Conservation (phyloP, 2,329 filamentous ascomycete species). For the Trichoderma cornu-damae region DNA sequence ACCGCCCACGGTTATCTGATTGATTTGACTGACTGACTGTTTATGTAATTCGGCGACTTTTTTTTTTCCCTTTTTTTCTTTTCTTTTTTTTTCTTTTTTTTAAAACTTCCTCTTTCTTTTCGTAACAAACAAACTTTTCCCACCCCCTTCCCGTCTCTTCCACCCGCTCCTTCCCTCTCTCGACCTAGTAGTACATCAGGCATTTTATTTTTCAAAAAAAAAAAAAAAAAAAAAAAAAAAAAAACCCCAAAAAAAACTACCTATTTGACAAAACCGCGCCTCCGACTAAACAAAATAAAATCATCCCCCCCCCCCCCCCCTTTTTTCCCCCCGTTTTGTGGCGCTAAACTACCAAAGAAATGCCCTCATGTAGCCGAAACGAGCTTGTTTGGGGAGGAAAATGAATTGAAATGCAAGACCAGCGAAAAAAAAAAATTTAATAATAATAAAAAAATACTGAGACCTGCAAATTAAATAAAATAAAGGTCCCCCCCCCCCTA, state of each 20-base stretch:
- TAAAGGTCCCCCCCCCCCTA: no score
- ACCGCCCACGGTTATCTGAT: neutral
- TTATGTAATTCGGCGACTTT: no score
- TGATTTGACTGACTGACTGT: neutral
- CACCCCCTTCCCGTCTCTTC: neutral
- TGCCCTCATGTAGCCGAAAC: neutral
- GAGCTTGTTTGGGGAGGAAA: neutral
- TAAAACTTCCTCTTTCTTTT: neutral
- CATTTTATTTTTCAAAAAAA: no score
- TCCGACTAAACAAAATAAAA: no score
- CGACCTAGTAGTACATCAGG: no score
- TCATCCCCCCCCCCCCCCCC: no score
- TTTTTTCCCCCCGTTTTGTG: neutral
- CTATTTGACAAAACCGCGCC: neutral
- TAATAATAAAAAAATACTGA: no score
- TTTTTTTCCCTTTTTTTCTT: neutral
- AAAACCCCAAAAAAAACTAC: no score
- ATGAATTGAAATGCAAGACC: neutral
- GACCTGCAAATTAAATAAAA: no score
- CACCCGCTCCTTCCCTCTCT: no score
- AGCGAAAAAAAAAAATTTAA: neutral
- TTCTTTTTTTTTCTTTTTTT: neutral
- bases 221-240: no score
- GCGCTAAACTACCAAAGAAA: neutral
- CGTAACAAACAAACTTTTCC: neutral